Conservation (phyloP, 495 filamentous ascomycete species). For the Immersiella caudata region DNA sequence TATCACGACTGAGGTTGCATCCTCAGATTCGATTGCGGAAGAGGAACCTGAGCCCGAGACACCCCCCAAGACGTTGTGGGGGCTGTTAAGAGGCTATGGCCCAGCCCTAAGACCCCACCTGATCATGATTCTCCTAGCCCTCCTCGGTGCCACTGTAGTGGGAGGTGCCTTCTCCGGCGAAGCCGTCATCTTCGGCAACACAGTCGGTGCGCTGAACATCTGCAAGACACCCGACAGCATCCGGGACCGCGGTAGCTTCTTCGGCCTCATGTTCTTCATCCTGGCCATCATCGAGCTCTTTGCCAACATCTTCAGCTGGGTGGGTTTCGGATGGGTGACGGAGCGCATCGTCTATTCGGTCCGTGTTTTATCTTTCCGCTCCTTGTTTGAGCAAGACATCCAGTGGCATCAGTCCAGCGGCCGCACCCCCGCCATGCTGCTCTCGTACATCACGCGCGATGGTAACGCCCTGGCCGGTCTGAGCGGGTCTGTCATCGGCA, state of each 20-base stretch:
- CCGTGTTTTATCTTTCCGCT: slow-evolving; percentile 74
- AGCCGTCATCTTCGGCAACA: slow-evolving; percentile 37
- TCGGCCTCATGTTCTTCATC: slow-evolving; percentile 88
- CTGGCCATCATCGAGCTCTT: slow-evolving; percentile 76
- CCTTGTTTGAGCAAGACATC: slow-evolving; percentile 89
- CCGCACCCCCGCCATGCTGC: slow-evolving; percentile 77
- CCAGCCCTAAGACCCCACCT: slow-evolving; percentile 25
- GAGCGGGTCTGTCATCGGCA: slow-evolving; percentile 75
- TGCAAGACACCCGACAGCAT: slow-evolving; percentile 44
- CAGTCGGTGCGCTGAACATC: slow-evolving; percentile 40
- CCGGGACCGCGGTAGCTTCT: slow-evolving; percentile 73
- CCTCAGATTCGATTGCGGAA: slow-evolving; percentile 16
- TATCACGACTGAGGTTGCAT: neutral
- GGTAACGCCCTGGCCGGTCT: slow-evolving; percentile 79
- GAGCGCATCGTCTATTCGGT: slow-evolving; percentile 76
- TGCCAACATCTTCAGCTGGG: slow-evolving; percentile 65
- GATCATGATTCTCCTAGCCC: slow-evolving; percentile 24
- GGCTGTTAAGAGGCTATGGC: slow-evolving; percentile 21
- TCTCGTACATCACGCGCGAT: slow-evolving; percentile 77
- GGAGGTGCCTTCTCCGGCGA: slow-evolving; percentile 38
- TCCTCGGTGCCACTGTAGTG: slow-evolving; percentile 29
- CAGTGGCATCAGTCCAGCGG: slow-evolving; percentile 79
- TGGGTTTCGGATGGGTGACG: slow-evolving; percentile 74
- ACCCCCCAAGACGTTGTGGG: slow-evolving; percentile 23
- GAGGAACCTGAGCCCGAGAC: slow-evolving; percentile 48